phyloP scores from a whole-genome alignment of 1,139 yeast species.

The Taiozyma sp. region DNA sequence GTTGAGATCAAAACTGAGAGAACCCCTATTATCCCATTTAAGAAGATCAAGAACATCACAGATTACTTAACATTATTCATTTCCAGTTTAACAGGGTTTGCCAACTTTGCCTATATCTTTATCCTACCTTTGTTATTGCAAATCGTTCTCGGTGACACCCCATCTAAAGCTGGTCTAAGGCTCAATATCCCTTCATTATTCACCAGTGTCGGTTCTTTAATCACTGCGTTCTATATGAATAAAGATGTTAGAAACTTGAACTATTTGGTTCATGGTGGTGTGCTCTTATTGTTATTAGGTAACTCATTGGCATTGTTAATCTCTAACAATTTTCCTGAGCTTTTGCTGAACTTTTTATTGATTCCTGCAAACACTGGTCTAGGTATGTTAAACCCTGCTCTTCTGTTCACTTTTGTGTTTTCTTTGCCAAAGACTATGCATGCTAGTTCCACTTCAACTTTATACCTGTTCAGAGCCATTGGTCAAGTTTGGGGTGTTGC shows the following conservation, averaged over 20 bases:
- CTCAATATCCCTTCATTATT: constrained; percentile 36
- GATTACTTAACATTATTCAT: constrained; percentile 27
- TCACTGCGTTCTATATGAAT: constrained; percentile 34
- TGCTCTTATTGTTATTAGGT: constrained; percentile 31
- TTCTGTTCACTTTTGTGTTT: constrained; percentile 36
- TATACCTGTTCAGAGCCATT: constrained; percentile 34
- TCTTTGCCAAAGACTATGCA: constrained; percentile 31
- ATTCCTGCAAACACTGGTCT: constrained; percentile 39
- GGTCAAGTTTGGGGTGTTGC: constrained; percentile 42
- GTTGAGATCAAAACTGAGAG: constrained; percentile 31
- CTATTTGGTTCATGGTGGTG: constrained; percentile 29
- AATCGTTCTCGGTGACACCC: constrained; percentile 43
- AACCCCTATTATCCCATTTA: constrained; percentile 35
- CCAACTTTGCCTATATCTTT: constrained; percentile 34
- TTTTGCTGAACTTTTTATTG: constrained; percentile 26
- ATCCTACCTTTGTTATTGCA: constrained; percentile 38
- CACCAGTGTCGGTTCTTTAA: constrained; percentile 37
- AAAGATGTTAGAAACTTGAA: constrained; percentile 21
- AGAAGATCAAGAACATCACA: constrained; percentile 25
- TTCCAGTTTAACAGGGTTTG: constrained; percentile 35
- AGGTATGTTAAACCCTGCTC: constrained; percentile 37
- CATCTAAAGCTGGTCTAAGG: constrained; percentile 48
- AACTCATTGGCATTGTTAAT: constrained; percentile 30
- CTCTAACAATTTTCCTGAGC: constrained; percentile 22
- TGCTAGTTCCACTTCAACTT: constrained; percentile 35